phyloP scores from a whole-genome alignment of 805 yeast genomes.

The Wickerhamomyces sydowiorum region DNA sequence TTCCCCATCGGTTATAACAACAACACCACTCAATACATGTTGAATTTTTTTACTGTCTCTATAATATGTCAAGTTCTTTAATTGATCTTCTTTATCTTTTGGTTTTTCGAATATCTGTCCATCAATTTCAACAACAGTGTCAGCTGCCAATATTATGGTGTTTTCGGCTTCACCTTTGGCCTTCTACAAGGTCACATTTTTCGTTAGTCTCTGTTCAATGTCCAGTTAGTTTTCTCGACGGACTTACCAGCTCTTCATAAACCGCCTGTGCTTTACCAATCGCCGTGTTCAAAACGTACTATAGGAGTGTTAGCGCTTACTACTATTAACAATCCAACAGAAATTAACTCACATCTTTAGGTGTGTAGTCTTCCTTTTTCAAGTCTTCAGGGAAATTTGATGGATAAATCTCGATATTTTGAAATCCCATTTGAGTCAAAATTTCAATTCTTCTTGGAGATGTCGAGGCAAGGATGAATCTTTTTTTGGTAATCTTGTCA shows the following conservation, averaged over 20 bases:
- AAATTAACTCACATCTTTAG: constrained; percentile 34
- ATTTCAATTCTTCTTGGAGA: constrained; percentile 80
- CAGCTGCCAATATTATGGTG: constrained; percentile 56
- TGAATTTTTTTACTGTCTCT: constrained; percentile 40
- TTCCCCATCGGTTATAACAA: constrained; percentile 28
- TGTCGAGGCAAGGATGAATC: constrained; percentile 68
- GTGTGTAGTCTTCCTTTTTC: constrained; percentile 42
- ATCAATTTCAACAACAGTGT: constrained; percentile 63
- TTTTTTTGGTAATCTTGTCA: constrained; percentile 10
- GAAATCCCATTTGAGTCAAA: constrained; percentile 51
- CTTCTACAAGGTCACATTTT: background rate
- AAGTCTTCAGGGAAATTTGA: constrained; percentile 78
- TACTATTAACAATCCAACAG: too few species aligned
- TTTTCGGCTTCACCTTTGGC: constrained; percentile 22
- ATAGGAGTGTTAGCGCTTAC: constrained; percentile 10
- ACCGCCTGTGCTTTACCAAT: constrained; percentile 62
- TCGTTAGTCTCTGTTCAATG: constrained; percentile 1
- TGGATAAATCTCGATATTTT: constrained; percentile 39
- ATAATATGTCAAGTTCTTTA: constrained; percentile 41
- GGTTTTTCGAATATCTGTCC: constrained; percentile 80
- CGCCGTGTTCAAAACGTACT: constrained; percentile 71
- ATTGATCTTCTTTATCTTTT: constrained; percentile 40
- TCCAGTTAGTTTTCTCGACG: background rate
- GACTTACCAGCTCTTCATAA: constrained; percentile 31
- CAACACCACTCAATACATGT: constrained; percentile 50